These are phyloP conservation scores for Aspergillus nanangensis DNA, from an alignment of 495 filamentous ascomycete species.

Conservation along the genomic window DNA sequence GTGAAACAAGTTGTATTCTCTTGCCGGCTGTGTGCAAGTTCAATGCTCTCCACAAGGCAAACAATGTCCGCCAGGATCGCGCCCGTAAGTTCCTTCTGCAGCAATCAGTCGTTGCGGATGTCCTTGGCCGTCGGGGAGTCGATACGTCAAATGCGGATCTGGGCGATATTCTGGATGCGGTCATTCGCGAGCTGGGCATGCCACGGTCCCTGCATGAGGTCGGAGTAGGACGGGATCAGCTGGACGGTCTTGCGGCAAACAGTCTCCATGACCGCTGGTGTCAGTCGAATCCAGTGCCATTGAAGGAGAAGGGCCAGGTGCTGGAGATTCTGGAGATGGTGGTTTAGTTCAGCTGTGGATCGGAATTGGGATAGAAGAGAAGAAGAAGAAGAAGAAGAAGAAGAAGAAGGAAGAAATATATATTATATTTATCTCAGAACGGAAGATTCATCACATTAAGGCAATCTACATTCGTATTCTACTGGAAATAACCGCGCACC, in stretches of 20 bases:
- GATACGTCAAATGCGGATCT: conserved; percentile 37
- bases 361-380: neutral
- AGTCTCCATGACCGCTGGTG: conserved; percentile 51
- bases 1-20: conserved; percentile 62
- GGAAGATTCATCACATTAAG: neutral
- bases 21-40: conserved; percentile 57
- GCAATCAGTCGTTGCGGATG: conserved; percentile 36
- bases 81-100: conserved; percentile 46
- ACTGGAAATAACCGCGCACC: conserved; percentile 68
- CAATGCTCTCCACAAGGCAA: conserved; percentile 47
- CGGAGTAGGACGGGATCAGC: conserved; percentile 47
- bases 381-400: neutral
- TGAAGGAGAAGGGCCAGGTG: conserved; percentile 47
- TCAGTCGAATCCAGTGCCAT: conserved; percentile 44
- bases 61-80: conserved; percentile 39
- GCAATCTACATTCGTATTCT: conserved; percentile 10
- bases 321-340: conserved; percentile 53
- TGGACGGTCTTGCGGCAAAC: conserved; percentile 46
- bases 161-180: conserved; percentile 49
- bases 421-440: neutral
- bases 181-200: conserved; percentile 53
- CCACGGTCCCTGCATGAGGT: conserved; percentile 52
- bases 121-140: conserved; percentile 34
- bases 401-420: conserved; percentile 1
- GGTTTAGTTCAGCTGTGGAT: conserved; percentile 5